Percentiles rank a stretch among this genome's conserved stretches.
These are phyloP conservation scores for Rhododendron mucronatum DNA, from an alignment of 148 eudicot species.

Conservation along the genomic window DNA sequence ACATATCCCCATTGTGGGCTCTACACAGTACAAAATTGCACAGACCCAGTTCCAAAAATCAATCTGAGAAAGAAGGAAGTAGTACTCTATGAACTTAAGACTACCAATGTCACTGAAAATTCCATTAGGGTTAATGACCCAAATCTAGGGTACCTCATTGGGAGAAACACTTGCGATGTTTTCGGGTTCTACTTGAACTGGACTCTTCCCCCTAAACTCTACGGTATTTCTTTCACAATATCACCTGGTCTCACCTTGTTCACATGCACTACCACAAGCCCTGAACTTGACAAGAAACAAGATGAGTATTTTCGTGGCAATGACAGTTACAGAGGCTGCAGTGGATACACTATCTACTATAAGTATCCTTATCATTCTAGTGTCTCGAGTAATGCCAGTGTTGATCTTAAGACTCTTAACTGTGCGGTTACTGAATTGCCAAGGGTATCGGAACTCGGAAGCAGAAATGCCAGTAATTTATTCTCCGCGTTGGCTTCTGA, in stretches of 20 bases:
- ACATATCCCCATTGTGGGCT: too few species aligned
- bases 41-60: too few species aligned
- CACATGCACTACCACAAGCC: slow-evolving; percentile 10
- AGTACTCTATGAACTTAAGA: too few species aligned
- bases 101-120: too few species aligned
- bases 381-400: neutral
- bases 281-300: neutral
- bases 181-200: neutral
- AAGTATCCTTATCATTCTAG: too few species aligned
- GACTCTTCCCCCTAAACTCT: neutral
- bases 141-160: neutral
- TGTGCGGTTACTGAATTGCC: slow-evolving; percentile 17
- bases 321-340: neutral
- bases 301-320: neutral
- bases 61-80: too few species aligned
- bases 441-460: neutral
- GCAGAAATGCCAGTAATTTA: neutral
- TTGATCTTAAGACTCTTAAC: neutral
- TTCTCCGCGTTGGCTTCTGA: slow-evolving; percentile 4
- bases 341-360: neutral
- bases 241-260: slow-evolving; percentile 15
- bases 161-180: neutral
- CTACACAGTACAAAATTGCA: too few species aligned
- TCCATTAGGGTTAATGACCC: neutral
- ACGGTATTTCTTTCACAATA: slow-evolving; percentile 1